Percentiles rank a stretch among this genome's conserved stretches.
These are phyloP conservation scores for Eucalyptus coolabah DNA, from an alignment of 345 rosid species.

Conservation along the genomic window DNA sequence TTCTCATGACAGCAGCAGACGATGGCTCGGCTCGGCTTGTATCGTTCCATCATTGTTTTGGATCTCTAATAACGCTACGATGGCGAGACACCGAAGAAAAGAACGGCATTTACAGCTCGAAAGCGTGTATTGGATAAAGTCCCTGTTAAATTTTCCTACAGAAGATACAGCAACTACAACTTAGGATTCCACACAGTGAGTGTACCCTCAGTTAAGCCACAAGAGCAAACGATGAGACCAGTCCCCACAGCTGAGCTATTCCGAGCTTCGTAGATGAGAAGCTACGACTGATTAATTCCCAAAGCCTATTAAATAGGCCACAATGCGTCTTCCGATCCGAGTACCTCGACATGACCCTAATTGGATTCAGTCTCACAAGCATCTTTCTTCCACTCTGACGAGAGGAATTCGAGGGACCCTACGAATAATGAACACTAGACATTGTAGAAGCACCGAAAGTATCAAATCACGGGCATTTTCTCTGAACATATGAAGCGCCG, in stretches of 20 bases:
- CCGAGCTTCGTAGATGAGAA: not conserved
- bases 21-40: not conserved
- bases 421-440: not conserved
- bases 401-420: not conserved
- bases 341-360: not conserved
- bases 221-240: not conserved
- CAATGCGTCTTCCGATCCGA: not conserved
- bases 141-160: not conserved
- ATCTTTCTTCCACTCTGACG: not conserved
- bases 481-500: slow-evolving; percentile 87
- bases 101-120: not conserved
- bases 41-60: not conserved
- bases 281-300: not conserved
- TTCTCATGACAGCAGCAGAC: not conserved
- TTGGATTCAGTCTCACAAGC: not conserved
- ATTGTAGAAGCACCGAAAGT: not conserved
- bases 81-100: not conserved
- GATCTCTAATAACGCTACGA: not conserved
- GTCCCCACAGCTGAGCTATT: not conserved
- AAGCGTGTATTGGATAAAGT: not conserved
- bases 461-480: slow-evolving; percentile 73
- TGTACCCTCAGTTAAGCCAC: not conserved
- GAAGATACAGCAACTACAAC: not conserved
- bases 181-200: not conserved
- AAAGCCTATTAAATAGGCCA: not conserved